phyloP scores from a whole-genome alignment of 176 grass and related monocot species.

The Oryza brachyantha region DNA sequence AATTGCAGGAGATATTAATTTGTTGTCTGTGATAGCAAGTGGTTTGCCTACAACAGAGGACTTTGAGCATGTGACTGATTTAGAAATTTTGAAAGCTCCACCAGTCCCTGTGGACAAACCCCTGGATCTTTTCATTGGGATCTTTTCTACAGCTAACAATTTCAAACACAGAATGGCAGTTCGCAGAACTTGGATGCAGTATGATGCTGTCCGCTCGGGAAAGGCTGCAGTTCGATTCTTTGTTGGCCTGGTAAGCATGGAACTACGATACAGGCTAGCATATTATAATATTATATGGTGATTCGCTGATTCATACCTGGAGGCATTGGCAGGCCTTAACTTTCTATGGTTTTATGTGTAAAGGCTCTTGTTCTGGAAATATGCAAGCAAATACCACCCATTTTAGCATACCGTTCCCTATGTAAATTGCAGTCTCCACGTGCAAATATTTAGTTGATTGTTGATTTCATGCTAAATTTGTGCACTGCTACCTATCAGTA shows the following conservation, averaged over 20 bases:
- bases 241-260: slow-evolving; percentile 93
- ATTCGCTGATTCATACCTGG: background rate
- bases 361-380: background rate
- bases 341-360: slow-evolving; percentile 12
- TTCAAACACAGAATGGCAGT: slow-evolving; percentile 97
- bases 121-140: slow-evolving; percentile 78
- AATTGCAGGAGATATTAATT: slow-evolving; percentile 87
- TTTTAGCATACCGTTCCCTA: background rate
- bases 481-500: background rate
- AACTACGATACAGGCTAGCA: background rate
- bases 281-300: background rate
- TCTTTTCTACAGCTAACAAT: slow-evolving; percentile 98
- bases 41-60: slow-evolving; percentile 94
- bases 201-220: slow-evolving; percentile 76
- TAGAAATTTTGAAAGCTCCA: slow-evolving; percentile 72
- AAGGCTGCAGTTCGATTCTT: slow-evolving; percentile 80
- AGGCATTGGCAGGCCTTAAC: background rate
- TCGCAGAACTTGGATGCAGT: slow-evolving; percentile 99
- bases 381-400: background rate
- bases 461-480: background rate
- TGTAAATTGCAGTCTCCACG: background rate
- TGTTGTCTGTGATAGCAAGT: slow-evolving; percentile 91
- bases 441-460: background rate
- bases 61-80: slow-evolving; percentile 83
- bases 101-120: slow-evolving; percentile 57